Evolutionary conservation across 495 filamentous ascomycete genomes (phyloP).

Genomic region (Aspergillus haitiensis): DNA sequence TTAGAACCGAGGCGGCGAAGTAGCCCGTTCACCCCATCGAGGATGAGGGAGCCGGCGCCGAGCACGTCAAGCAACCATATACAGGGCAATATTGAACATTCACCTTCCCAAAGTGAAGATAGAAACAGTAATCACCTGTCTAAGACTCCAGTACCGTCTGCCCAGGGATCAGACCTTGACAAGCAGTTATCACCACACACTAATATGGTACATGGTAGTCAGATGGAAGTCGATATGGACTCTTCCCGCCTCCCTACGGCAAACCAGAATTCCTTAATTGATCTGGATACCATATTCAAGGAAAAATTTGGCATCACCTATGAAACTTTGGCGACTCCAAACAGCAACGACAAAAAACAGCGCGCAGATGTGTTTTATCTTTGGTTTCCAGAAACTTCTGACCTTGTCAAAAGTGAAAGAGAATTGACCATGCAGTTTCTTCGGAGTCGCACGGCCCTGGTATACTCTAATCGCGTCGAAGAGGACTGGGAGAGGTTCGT

Average conservation of each 20-base stretch:
- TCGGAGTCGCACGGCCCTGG: constrained; percentile 30
- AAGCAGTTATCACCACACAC: too few species aligned
- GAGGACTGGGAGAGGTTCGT: constrained; percentile 45
- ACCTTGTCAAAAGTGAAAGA: constrained; percentile 25
- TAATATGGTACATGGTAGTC: neutral
- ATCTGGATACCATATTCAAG: constrained; percentile 22
- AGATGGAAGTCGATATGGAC: constrained; percentile 16
- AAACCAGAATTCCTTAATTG: neutral
- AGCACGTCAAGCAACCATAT: neutral
- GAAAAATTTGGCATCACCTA: constrained; percentile 22
- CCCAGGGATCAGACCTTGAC: too few species aligned
- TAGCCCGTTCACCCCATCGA: neutral
- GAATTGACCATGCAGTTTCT: constrained; percentile 31
- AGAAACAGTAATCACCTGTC: too few species aligned
- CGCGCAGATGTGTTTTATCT: constrained; percentile 40
- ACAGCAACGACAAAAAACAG: constrained; percentile 10
- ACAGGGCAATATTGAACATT: neutral
- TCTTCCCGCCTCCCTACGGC: neutral
- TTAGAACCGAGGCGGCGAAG: neutral
- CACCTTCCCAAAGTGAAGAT: neutral
- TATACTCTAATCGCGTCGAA: constrained; percentile 32
- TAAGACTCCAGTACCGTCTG: too few species aligned
- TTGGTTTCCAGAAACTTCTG: constrained; percentile 32
- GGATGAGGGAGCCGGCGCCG: neutral
- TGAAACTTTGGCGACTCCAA: constrained; percentile 22